Base-by-base conservation (phyloP, 75 land plant species). In the Pinus tabuliformis region DNA sequence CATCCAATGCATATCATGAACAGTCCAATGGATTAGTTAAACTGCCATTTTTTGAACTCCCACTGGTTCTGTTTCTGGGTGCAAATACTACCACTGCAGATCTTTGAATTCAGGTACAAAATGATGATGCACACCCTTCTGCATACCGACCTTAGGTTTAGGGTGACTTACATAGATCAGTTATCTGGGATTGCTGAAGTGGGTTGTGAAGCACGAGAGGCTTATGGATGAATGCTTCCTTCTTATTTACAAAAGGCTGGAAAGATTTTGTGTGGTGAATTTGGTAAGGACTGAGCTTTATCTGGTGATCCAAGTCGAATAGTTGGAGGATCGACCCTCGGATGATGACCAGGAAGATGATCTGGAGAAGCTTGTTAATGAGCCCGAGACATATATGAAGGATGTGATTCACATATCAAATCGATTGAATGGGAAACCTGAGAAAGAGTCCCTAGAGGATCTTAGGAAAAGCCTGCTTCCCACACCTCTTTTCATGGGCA, bases 121-220 rank as follows among this genome's bases (percentile, higher is more conserved):
- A 97, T 97, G 77, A 94, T 97, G 98, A 97, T 94, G 99, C 99
- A 97, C 81, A 94, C 99, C 11, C 92, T 97, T 62, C 89, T 97
- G 78, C 95, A 94, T 54, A 94, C 93, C 42, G 98, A 97, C 76
- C 90, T 92, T 70, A 89, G 99, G 39, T 97, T 97, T 85, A 98
- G 99, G 42, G 91, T 97, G 24, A 82, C 94, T 72, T 97, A 86
- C 87, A 80, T 98, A 45, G 95, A 97, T 77, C 36, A 81, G 57
- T 60, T 80, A 56, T 76, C 85, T 58, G 91, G 91, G 45, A 70
- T 87, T 57, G 88, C 88, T 68, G 93, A 85, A 3, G 95, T 97
- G 56, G 99, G 88, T 97, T 52, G 84, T 97, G 49, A 97, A 94
- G 83, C 98, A 97, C 80, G 97, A 97, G 86, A 79, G 89, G 21